Evolutionary conservation across 768 basidiomycete genomes (phyloP), one percentile per base, ranked within the genome.

Genomic region (Pleurotus tuoliensis): DNA sequence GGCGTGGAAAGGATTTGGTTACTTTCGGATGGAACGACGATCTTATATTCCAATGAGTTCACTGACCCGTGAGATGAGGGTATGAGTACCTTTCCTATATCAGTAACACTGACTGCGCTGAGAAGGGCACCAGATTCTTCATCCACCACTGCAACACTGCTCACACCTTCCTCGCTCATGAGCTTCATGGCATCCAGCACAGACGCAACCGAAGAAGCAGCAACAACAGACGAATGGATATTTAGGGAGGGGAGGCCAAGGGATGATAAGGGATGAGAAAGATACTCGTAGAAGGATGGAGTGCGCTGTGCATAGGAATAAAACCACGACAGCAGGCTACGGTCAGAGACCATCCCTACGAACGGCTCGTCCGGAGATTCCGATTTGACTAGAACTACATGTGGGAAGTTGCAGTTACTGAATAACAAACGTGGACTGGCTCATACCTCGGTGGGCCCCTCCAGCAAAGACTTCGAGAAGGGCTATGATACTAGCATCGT

Each of bases 161-260:
- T 91, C 22, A 93, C 89, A 20, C 91, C 91, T 64, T 88, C 81
- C 58, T 90, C 88, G 62, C 88, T 90, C 90, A 93, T 92, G 25
- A 88, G 74, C 58, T 77, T 82, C 91, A 93, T 93, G 4, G 90
- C 90, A 66, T 90, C 87, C 49, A 92, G 72, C 22, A 92, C 86
- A 16, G 79, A 79, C 2, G 82, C 81, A 13, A 74, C 76, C 44
- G 87, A 82, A 4, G 77, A 77, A 4, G 83, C 73, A 5, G 88
- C 81, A 7, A 92, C 75, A 15, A 92, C 85, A 1, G 83, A 78
- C 1, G 76, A 63, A 62, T 84, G 81, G 38, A 89, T 73, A 59
- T 84, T 78, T 4, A 90, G 69, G 4, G 84, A 90, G 18, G 87
- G 88, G 37, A 89, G 78, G 5, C 80, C 73, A 25, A 87, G 73